Evolutionary conservation across 1,139 yeast genomes (phyloP).

Genomic region (Arxiozyma slooffiae): DNA sequence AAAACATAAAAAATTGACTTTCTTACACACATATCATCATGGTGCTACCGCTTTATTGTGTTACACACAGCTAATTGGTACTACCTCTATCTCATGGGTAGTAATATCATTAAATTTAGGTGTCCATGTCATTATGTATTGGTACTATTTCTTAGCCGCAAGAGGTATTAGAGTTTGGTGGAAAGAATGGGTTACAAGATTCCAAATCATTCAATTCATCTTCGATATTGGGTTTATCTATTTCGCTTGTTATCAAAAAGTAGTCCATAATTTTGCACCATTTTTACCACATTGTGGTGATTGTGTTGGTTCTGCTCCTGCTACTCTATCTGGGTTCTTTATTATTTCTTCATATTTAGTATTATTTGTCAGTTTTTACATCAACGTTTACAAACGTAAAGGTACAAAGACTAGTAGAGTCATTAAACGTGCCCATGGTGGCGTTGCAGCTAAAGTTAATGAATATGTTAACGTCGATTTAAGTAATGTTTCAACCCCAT

Average conservation of each 20-base stretch:
- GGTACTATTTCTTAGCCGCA: constrained; percentile 75
- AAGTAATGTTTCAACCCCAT: constrained; percentile 34
- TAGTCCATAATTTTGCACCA: constrained; percentile 32
- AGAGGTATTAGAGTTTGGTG: constrained; percentile 84
- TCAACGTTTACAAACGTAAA: constrained; percentile 59
- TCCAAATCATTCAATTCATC: constrained; percentile 69
- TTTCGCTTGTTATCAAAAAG: constrained; percentile 59
- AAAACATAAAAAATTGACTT: constrained; percentile 64
- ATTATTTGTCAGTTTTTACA: constrained; percentile 65
- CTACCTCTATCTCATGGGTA: constrained; percentile 73
- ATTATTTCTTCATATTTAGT: constrained; percentile 66
- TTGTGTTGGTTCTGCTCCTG: constrained; percentile 65
- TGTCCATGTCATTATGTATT: constrained; percentile 77
- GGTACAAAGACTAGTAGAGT: constrained; percentile 41
- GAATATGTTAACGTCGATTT: constrained; percentile 54
- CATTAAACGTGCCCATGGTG: constrained; percentile 65
- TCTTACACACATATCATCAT: constrained; percentile 75
- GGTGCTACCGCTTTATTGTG: constrained; percentile 79
- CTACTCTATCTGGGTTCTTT: constrained; percentile 65
- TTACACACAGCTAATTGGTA: constrained; percentile 68
- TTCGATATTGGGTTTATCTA: constrained; percentile 67
- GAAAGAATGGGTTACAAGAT: constrained; percentile 84
- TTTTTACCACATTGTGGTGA: constrained; percentile 54
- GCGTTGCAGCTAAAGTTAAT: constrained; percentile 65
- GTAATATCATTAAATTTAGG: constrained; percentile 64